Conservation (phyloP, 441 rosid species). For the Adansonia rubrostipa region DNA sequence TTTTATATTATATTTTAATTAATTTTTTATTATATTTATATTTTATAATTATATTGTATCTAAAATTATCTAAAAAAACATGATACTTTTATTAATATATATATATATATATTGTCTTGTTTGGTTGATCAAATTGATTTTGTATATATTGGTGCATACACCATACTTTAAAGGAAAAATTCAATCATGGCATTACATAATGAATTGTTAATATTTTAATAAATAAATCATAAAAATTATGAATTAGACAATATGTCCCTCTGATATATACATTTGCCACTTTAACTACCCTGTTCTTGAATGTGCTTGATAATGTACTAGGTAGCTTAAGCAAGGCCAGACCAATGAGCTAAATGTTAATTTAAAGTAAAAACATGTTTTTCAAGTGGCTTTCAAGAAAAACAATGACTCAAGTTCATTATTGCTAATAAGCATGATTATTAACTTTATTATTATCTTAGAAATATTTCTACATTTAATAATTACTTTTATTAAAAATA, state of each 20-base stretch:
- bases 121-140: too few relatives aligned
- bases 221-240: not conserved
- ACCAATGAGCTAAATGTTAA: not conserved
- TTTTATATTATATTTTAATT: not conserved
- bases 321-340: not conserved
- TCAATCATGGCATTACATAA: not conserved
- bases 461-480: not conserved
- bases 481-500: not conserved
- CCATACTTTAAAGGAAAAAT: not conserved
- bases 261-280: not conserved
- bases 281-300: constrained; percentile 2
- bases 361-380: constrained; percentile 13
- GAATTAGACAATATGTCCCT: not conserved
- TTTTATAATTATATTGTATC: too few relatives aligned
- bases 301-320: not conserved
- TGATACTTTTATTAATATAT: not conserved
- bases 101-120: not conserved
- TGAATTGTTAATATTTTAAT: constrained; percentile 2
- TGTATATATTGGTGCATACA: not conserved
- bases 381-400: constrained; percentile 12
- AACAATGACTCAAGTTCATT: constrained; percentile 1
- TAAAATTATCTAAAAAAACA: too few relatives aligned
- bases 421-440: constrained; percentile 21
- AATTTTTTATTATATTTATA: too few relatives aligned
- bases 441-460: not conserved